Conservation (phyloP, 2,329 filamentous ascomycete genomes). For the Fusarium sp. region DNA sequence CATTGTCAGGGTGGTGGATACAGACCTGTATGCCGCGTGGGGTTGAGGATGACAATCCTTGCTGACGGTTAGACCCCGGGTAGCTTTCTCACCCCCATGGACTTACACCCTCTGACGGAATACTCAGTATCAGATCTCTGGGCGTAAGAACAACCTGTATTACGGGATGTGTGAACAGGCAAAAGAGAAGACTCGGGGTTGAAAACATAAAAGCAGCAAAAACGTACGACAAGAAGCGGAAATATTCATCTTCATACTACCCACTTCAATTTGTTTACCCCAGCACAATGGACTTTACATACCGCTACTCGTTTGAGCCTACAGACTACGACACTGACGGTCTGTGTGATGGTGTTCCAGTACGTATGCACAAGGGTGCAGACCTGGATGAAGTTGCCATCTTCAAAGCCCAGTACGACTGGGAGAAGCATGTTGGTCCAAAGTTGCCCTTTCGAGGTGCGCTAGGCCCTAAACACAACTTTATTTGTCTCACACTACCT, state of each 20-base stretch:
- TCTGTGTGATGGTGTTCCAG: constrained; percentile 4
- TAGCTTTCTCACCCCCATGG: not conserved
- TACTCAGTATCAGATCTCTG: not conserved
- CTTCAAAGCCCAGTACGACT: constrained; percentile 4
- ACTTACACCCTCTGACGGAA: not conserved
- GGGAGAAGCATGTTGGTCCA: constrained; percentile 3
- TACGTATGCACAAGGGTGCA: constrained; percentile 1
- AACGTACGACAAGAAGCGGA: not conserved
- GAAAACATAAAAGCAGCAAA: not conserved
- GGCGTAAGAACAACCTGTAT: not conserved
- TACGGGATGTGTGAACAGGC: fast-evolving
- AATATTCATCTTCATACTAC: not conserved
- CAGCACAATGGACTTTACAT: constrained; percentile 8
- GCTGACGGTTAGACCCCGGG: not conserved
- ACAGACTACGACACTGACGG: constrained; percentile 7
- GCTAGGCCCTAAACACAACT: not conserved
- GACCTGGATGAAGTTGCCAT: constrained; percentile 4
- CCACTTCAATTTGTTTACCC: not conserved
- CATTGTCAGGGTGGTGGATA: not conserved
- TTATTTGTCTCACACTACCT: not conserved
- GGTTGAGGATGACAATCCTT: not conserved
- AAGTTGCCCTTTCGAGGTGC: not conserved
- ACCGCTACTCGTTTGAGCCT: constrained; percentile 2
- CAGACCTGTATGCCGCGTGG: not conserved
- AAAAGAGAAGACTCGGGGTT: not conserved